Percentiles rank a stretch among this genome's conserved stretches.
phyloP scores from a whole-genome alignment of 345 rosid species.

The Eucalyptus sideroxylon region DNA sequence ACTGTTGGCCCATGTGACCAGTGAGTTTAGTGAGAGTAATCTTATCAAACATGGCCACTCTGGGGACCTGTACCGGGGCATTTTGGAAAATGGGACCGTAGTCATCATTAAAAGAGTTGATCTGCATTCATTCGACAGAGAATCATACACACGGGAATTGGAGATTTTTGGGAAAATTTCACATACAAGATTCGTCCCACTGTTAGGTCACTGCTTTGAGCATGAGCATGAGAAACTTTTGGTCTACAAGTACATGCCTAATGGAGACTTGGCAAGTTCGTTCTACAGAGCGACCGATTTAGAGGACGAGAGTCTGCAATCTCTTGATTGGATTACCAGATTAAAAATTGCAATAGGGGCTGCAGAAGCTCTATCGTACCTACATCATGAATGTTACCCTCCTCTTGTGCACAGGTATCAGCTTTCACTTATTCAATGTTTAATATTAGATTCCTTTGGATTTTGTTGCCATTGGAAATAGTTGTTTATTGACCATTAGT shows the following conservation, averaged over 20 bases:
- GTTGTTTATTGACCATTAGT: background rate
- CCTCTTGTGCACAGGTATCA: slow-evolving; percentile 84
- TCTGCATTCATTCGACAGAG: slow-evolving; percentile 33
- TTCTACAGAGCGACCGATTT: slow-evolving; percentile 36
- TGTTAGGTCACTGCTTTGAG: slow-evolving; percentile 78
- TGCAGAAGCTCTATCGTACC: slow-evolving; percentile 76
- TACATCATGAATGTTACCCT: slow-evolving; percentile 90
- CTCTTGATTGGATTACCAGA: slow-evolving; percentile 95
- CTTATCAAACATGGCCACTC: slow-evolving; percentile 83
- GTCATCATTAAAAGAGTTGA: slow-evolving; percentile 59
- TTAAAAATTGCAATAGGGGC: slow-evolving; percentile 81
- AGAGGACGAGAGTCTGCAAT: slow-evolving; percentile 48
- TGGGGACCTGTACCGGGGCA: slow-evolving; percentile 68
- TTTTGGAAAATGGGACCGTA: slow-evolving; percentile 42
- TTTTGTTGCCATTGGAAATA: background rate
- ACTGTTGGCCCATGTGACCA: slow-evolving; percentile 51
- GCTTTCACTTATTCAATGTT: background rate
- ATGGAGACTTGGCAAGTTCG: slow-evolving; percentile 66
- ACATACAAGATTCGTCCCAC: slow-evolving; percentile 63
- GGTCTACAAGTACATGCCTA: slow-evolving; percentile 80
- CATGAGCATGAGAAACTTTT: slow-evolving; percentile 56
- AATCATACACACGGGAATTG: slow-evolving; percentile 42
- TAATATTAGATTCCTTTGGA: background rate
- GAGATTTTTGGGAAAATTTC: slow-evolving; percentile 62
- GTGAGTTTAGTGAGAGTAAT: slow-evolving; percentile 39